Evolutionary conservation across 441 rosid species (phyloP), one percentile per base, ranked within the genome.

Genomic region (Viola pubescens): DNA sequence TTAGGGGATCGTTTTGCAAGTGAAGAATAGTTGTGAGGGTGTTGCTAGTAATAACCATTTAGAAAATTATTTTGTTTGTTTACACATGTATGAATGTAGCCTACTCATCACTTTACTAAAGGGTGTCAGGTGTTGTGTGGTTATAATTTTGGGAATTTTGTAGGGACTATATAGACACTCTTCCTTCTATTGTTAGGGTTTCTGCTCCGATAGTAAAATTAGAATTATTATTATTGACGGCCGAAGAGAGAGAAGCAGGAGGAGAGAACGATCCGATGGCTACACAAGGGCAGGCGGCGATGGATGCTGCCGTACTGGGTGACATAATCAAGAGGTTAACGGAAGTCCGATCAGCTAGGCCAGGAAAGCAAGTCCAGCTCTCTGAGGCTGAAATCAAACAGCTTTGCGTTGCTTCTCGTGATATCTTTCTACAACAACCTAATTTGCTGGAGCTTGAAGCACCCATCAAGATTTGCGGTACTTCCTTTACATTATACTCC

Each of bases 381-480:
- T 87, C 91, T 0, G 98, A 91, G 81, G 58, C 70, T 39, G 98
- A 91, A 77, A 91, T 91, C 91, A 91, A 74, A 75, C 92, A 88
- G 79, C 90, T 91, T 9, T 84, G 92, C 40, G 74, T 67, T 42
- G 80, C 90, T 16, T 83, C 98, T 1, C 73, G 80, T 52, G 95
- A 86, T 10, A 84, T 86, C 62, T 86, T 85, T 54, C 69, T 82
- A 52, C 79, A 79, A 56, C 98, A 91, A 54, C 92, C 98, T 54
- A 86, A 84, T 76, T 70, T 90, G 81, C 91, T 90, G 26, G 97
- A 90, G 76, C 91, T 90, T 11, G 96, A 88, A 66, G 94, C 96
- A 4, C 97, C 97, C 60, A 90, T 90, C 77, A 90, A 90, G 79
- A 86, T 90, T 54, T 90, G 96, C 16, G 97, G 97, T 90, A 77